Evolutionary conservation across 2,329 filamentous ascomycete genomes (phyloP).

Genomic region (Mycocentrospora acerina): DNA sequence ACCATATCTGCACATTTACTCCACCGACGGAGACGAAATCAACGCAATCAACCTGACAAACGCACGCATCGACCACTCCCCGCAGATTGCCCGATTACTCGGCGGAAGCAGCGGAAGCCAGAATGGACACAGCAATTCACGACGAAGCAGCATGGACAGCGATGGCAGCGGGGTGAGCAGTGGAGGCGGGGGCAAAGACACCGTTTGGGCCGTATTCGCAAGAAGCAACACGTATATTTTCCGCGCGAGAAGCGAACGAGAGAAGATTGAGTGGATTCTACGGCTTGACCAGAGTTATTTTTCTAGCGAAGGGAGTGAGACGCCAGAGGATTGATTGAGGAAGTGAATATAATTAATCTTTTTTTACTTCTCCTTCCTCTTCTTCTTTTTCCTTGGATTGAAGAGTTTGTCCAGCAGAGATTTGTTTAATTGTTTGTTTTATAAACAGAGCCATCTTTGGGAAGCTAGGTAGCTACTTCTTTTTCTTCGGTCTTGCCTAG

Average conservation of each 20-base stretch:
- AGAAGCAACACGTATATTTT: slow-evolving; percentile 95
- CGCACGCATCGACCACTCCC: slow-evolving; percentile 87
- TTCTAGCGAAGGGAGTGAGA: slow-evolving; percentile 24
- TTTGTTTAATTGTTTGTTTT: too few relatives aligned
- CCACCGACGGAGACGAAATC: slow-evolving; percentile 84
- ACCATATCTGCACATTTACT: slow-evolving; percentile 90
- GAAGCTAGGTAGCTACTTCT: too few relatives aligned
- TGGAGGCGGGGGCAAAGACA: slow-evolving; percentile 50
- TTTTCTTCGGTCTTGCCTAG: too few relatives aligned
- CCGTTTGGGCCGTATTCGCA: slow-evolving; percentile 90
- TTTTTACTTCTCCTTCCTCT: too few relatives aligned
- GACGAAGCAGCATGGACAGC: not conserved
- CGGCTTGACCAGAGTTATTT: slow-evolving; percentile 84
- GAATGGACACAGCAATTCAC: slow-evolving; percentile 3
- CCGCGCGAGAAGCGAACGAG: slow-evolving; percentile 80
- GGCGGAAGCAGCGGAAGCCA: slow-evolving; percentile 33
- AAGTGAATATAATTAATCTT: too few relatives aligned
- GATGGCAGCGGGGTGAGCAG: slow-evolving; percentile 3
- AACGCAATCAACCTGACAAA: slow-evolving; percentile 87
- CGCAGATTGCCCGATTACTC: slow-evolving; percentile 79
- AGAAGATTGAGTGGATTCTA: slow-evolving; percentile 97
- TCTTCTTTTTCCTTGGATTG: too few relatives aligned
- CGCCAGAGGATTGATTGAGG: slow-evolving; percentile 4
- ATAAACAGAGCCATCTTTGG: too few relatives aligned
- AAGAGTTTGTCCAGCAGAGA: too few relatives aligned